Base-by-base conservation (phyloP, 495 filamentous ascomycete species). In the Podospora pseudopauciseta region DNA sequence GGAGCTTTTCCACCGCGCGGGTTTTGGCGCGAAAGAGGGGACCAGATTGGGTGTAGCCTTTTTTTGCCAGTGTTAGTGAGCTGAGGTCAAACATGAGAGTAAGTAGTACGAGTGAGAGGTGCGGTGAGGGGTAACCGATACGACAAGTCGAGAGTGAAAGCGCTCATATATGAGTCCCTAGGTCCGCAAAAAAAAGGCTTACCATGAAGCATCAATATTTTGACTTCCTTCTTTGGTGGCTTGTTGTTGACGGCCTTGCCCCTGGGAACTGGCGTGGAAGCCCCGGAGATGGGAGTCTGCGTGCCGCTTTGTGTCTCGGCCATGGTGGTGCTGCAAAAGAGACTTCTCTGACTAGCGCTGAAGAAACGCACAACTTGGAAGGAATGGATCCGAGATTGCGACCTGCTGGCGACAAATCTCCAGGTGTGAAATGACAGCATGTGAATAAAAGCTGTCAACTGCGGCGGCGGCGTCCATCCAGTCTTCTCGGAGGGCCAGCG, bases 41-140 rank as follows among this genome's bases (percentile, higher is more conserved):
- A 39, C 94, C 93, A 34, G 92, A 94, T 84, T 98, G 95, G 1
- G 94, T 97, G 87, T 90, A 98, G 79, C 94, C 88, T 85, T 65
- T 54, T 11, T 19, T 39, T 49, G 15, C 59, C 23, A 18, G 20
- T 70, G 53, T 67, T 53, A 64, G 62, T 69, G 18, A 57, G 54
- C 54, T 26, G 58, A 49, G 57, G 32, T 32, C 30, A 32, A 32
- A 32, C 30, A 32, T 32, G 30, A 7, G 30, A n/a, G 23, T 20
- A 44, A 19, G 3, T 54, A 44, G 49, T 39, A 49, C 65, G 28
- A 11, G 62, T 60, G 56, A 54, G 26, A 16, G 65, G 26, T 15
- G 13, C 7, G 26, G 57, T 26, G 49, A 26, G 55, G 19, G n/a
- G 30, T 53, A 20, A 62, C 15, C 2, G 23, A 32, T 9, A 13